Percentiles rank a stretch among this genome's conserved stretches.
Evolutionary conservation across 2,329 filamentous ascomycete species (phyloP).

Genomic region (Penicillium sp.): DNA sequence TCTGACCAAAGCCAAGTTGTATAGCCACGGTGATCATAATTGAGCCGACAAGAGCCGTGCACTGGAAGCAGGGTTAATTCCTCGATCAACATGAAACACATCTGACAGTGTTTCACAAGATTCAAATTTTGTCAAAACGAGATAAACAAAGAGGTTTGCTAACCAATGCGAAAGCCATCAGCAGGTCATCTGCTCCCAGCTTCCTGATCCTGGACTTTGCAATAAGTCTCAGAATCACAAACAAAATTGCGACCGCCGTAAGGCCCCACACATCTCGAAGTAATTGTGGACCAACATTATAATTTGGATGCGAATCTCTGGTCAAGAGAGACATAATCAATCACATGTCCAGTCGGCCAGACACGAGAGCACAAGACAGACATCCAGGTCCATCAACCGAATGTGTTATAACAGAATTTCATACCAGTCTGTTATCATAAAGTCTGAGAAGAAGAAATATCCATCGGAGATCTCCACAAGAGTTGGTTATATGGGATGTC

Average conservation of each 20-base stretch:
- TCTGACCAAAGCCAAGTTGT: slow-evolving; percentile 20
- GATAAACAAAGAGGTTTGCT: slow-evolving; percentile 7
- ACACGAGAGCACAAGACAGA: slow-evolving; percentile 1
- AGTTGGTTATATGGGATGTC: not conserved
- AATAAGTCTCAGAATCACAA: slow-evolving; percentile 16
- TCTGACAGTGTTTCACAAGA: not conserved
- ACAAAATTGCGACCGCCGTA: slow-evolving; percentile 15
- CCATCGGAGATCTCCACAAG: slow-evolving; percentile 16
- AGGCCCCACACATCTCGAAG: slow-evolving; percentile 24
- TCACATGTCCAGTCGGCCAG: not conserved
- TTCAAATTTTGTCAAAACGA: not conserved
- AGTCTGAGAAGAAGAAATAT: not conserved
- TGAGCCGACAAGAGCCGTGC: slow-evolving; percentile 19
- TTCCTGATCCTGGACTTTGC: slow-evolving; percentile 24
- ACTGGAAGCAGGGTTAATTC: slow-evolving; percentile 14
- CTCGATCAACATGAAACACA: not conserved
- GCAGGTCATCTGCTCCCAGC: slow-evolving; percentile 22
- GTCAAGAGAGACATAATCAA: slow-evolving; percentile 10
- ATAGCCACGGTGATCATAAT: slow-evolving; percentile 21
- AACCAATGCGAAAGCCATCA: slow-evolving; percentile 25
- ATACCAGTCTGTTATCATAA: slow-evolving; percentile 11
- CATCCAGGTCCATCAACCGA: slow-evolving; percentile 1
- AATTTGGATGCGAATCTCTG: not conserved
- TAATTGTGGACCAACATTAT: slow-evolving; percentile 14
- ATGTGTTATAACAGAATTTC: slow-evolving; percentile 1